Evolutionary conservation across 2,329 filamentous ascomycete species (phyloP), one percentile per base, ranked within the genome.

Genomic region (Rutstroemia sydowiana): DNA sequence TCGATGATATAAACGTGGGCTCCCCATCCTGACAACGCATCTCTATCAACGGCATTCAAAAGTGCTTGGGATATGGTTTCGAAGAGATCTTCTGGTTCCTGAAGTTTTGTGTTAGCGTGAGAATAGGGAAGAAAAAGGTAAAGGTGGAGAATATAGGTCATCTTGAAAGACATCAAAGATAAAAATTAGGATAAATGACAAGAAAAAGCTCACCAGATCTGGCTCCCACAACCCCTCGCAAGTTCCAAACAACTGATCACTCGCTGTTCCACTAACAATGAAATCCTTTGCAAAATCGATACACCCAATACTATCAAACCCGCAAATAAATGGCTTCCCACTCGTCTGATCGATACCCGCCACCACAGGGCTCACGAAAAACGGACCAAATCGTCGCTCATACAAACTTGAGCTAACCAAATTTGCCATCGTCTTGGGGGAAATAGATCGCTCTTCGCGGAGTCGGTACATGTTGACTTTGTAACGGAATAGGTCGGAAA

Each of bases 391-490:
- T 64, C 93, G 84, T 67, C 81, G 82, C 82, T 98, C 93, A 75
- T 98, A 98, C 67, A 98, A 79, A 61, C 83, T 87, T 61, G 82
- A 88, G 66, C 83, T 88, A 65, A 98, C 91, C 61, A 98, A 82
- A 77, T 98, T 96, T 71, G 93, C 91, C 74, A 98, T 90, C 54
- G 93, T 98, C 70, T 87, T 81, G 42, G 93, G 93, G 51, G 88
- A 85, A 72, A 98, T 97, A 76, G 90, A 81, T 68, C 93, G 90
- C 79, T 98, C 93, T 78, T 98, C 93, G 67, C 93, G 88, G 66
- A 98, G 82, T 60, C 93, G 88, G 81, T 98, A 98, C 88, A 98
- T 95, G 81, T 98, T 98, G 71, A 95, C 89, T 80, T 98, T 98
- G 84, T 95, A 97, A 68, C 93, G 90, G 81, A 98, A 95, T 62